Base-by-base conservation (phyloP, 345 rosid species). In the sweet orange (Citrus sinensis) region DNA sequence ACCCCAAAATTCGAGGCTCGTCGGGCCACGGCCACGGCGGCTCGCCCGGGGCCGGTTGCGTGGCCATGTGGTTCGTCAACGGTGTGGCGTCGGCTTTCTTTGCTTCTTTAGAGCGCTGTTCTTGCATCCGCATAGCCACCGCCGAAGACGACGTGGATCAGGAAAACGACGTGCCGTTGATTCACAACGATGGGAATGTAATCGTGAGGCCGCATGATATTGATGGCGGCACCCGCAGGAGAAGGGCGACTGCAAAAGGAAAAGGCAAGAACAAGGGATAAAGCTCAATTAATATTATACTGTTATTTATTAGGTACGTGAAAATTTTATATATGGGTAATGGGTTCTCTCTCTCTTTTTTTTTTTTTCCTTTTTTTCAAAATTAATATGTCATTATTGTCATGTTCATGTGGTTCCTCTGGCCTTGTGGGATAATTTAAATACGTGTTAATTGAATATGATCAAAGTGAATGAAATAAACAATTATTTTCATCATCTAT, bases 11-110 rank as follows among this genome's bases (percentile, higher is more conserved):
- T 37, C 83, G 87, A 7, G 4, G 77, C 73, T 10, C 85, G 11
- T 40, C 84, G 6, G 72, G 65, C 73, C 58, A 54, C 6, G 51
- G 51, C 17, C 88, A 85, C 4, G 83, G 86, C 63, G 83, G 86
- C 63, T 75, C 86, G 6, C 70, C 83, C 4, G 87, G 79, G 24
- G 85, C 89, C 17, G 86, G 88, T 2, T 89, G 92, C 46, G 85
- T 90, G 61, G 92, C 90, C 10, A 85, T 85, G 87, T 90, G 94
- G 94, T 63, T 90, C 82, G 78, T 87, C 70, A 89, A 89, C 39
- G 92, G 94, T 0, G 82, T 90, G 8, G 83, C 90, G 2, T 39
- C 80, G 4, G 94, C 94, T 0, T 90, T 90, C 62, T 90, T 90
- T 24, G 90, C 89, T 49, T 90, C 94, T 22, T 54, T 90, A 6